Percentiles rank a stretch among this genome's conserved stretches.
These are phyloP conservation scores for Colletotrichum incanum DNA, from an alignment of 2,329 filamentous ascomycete species.

Conservation along the genomic window DNA sequence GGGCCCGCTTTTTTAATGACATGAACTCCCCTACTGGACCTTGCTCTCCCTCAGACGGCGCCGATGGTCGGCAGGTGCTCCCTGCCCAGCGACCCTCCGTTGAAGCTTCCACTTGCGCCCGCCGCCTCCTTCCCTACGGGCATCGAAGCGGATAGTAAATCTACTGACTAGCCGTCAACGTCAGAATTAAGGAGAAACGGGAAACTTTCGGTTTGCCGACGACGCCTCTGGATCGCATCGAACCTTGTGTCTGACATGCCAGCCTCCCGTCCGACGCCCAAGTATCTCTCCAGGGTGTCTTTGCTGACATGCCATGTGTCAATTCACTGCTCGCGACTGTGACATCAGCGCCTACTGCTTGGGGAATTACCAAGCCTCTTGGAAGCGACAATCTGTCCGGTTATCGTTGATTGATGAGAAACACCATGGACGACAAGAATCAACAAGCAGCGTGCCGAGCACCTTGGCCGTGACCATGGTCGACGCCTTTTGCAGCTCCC, in stretches of 20 bases:
- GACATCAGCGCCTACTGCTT: slow-evolving; percentile 19
- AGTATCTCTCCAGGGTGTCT: neutral
- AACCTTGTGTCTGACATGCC: neutral
- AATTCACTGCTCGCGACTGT: slow-evolving; percentile 2
- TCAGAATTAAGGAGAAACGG: neutral
- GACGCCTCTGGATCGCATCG: neutral
- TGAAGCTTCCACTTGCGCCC: neutral
- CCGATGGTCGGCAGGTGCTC: slow-evolving; percentile 31
- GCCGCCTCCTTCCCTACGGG: neutral
- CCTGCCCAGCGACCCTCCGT: neutral
- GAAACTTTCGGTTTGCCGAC: slow-evolving; percentile 13
- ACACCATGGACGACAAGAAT: neutral
- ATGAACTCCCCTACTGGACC: slow-evolving; percentile 14
- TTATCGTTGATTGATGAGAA: slow-evolving; percentile 12
- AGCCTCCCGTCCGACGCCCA: neutral
- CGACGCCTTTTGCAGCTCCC: slow-evolving; percentile 1
- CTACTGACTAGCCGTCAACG: neutral
- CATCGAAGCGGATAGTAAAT: neutral
- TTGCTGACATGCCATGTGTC: neutral
- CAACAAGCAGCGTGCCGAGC: slow-evolving; percentile 18
- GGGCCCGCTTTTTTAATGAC: slow-evolving; percentile 20
- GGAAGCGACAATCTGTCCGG: neutral
- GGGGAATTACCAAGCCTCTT: slow-evolving; percentile 15
- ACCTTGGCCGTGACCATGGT: slow-evolving; percentile 25
- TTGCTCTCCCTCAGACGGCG: slow-evolving; percentile 7